Conservation (phyloP, 352 stramenopile genomes). For the Lagenidium giganteum region DNA sequence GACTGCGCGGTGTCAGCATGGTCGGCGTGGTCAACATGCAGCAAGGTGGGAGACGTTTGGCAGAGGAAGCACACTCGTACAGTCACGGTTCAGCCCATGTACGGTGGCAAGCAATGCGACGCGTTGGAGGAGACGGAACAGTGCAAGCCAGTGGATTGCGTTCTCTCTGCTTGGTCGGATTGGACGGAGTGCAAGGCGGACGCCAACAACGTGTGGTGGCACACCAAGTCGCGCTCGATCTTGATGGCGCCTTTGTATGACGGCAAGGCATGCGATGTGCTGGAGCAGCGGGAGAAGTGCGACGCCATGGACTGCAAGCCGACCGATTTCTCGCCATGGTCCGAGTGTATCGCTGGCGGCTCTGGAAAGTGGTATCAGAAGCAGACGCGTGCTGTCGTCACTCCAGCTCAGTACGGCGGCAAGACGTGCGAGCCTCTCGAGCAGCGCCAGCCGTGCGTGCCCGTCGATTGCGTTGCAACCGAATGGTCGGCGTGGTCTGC, state of each 20-base stretch:
- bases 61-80: slow-evolving; percentile 3
- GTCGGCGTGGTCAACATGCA: slow-evolving; percentile 8
- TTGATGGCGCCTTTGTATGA: slow-evolving; percentile 16
- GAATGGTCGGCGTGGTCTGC: slow-evolving; percentile 38
- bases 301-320: slow-evolving; percentile 39
- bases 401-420: slow-evolving; percentile 30
- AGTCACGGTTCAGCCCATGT: slow-evolving; percentile 6
- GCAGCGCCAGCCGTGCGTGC: slow-evolving; percentile 28
- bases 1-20: slow-evolving; percentile 20
- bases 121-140: not conserved
- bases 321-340: slow-evolving; percentile 40
- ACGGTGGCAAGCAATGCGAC: slow-evolving; percentile 9
- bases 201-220: slow-evolving; percentile 15
- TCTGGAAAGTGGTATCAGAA: no score
- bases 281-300: slow-evolving; percentile 33
- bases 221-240: slow-evolving; percentile 30
- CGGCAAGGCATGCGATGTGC: slow-evolving; percentile 3
- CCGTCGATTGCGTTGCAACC: slow-evolving; percentile 37
- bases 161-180: slow-evolving; percentile 22
- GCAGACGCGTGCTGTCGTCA: slow-evolving; percentile 25
- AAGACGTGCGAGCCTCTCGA: slow-evolving; percentile 29
- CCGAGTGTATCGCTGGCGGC: slow-evolving; percentile 32
- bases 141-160: slow-evolving; percentile 13
- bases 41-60: slow-evolving; percentile 2
- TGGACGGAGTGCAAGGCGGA: slow-evolving; percentile 39